phyloP scores from a whole-genome alignment of 2,329 filamentous ascomycete genomes.

The Metarhizium humberi region DNA sequence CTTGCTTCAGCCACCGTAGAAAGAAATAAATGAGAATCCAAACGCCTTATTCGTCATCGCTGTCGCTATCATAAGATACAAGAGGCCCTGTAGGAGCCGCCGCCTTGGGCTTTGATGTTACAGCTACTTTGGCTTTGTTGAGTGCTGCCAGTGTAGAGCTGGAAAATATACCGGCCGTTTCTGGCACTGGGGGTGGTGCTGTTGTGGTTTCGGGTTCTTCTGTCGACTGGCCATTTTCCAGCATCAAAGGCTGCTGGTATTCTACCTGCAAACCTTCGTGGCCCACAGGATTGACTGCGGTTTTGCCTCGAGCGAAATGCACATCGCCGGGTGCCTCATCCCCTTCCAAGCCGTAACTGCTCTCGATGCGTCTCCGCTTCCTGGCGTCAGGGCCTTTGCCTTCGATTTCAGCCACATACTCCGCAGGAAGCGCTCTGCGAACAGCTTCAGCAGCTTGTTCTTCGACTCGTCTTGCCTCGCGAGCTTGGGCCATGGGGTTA shows the following conservation, averaged over 20 bases:
- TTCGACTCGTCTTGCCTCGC: slow-evolving; percentile 80
- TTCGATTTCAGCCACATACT: slow-evolving; percentile 89
- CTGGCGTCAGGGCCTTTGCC: slow-evolving; percentile 78
- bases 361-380: slow-evolving; percentile 84
- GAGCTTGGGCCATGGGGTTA: slow-evolving; percentile 87
- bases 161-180: slow-evolving; percentile 63
- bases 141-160: slow-evolving; percentile 74
- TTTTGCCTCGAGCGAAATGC: slow-evolving; percentile 76
- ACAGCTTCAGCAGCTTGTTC: slow-evolving; percentile 96
- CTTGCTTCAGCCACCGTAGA: neutral
- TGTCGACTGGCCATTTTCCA: slow-evolving; percentile 44
- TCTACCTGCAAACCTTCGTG: slow-evolving; percentile 54
- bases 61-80: slow-evolving; percentile 85
- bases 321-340: slow-evolving; percentile 93
- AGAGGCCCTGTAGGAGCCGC: slow-evolving; percentile 56
- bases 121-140: slow-evolving; percentile 45
- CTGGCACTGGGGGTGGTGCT: slow-evolving; percentile 18
- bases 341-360: slow-evolving; percentile 77
- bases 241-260: slow-evolving; percentile 49
- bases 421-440: slow-evolving; percentile 73
- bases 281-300: slow-evolving; percentile 51
- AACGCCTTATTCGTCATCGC: slow-evolving; percentile 50
- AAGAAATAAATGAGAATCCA: neutral
- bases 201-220: slow-evolving; percentile 22
- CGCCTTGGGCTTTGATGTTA: slow-evolving; percentile 45